Conservation (phyloP, 1,284 basidiomycete genomes). For the Cryptococcus depauperatus region DNA sequence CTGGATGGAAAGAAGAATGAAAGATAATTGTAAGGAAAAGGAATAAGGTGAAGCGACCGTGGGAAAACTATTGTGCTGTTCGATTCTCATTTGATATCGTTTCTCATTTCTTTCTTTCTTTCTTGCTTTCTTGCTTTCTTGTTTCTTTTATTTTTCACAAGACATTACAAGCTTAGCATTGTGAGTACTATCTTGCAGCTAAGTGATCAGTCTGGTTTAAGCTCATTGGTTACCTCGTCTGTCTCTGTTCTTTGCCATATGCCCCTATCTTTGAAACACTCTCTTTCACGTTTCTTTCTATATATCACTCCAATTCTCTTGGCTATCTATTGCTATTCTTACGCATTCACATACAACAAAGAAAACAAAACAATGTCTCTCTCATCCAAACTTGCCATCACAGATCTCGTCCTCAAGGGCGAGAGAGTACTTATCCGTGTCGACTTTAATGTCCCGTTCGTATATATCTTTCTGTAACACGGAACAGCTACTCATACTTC, state of each 20-base stretch:
- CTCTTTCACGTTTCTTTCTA: constrained; percentile 1
- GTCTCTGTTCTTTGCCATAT: too few species aligned
- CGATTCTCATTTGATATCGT: background rate
- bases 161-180: too few species aligned
- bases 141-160: too few species aligned
- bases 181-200: too few species aligned
- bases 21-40: constrained; percentile 3
- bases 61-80: constrained; percentile 4
- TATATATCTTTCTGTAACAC: background rate
- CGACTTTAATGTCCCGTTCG: constrained; percentile 91
- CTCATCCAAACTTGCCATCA: constrained; percentile 86
- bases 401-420: constrained; percentile 79
- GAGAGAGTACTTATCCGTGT: constrained; percentile 86
- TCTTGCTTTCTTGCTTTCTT: background rate
- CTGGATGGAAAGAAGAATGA: constrained; percentile 6
- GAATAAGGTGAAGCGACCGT: constrained; percentile 5
- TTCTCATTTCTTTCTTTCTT: constrained; percentile 1
- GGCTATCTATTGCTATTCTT: constrained; percentile 5
- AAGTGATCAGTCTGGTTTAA: too few species aligned
- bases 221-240: too few species aligned
- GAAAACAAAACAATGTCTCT: constrained; percentile 67
- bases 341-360: constrained; percentile 1
- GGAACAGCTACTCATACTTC: constrained; percentile 42
- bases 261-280: background rate
- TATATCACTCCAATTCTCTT: constrained; percentile 8